A percentile compares a stretch with the other conserved stretches of the same genome.
Conservation (phyloP, 2,329 filamentous ascomycete species). For the Fusarium hainanense region DNA sequence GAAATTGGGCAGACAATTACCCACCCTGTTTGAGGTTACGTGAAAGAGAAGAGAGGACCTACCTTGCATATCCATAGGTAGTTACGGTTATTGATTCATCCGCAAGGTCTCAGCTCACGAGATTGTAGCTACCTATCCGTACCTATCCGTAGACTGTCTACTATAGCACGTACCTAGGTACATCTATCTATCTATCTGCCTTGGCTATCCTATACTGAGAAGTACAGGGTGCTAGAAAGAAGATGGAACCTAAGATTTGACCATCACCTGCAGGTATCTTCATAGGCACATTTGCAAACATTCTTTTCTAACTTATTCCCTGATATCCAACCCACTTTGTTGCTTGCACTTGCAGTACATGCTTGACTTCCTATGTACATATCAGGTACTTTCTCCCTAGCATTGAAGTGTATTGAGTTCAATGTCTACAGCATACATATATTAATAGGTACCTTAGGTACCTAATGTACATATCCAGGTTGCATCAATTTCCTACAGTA, state of each 20-base stretch:
- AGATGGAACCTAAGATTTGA: not conserved
- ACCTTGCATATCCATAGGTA: not conserved
- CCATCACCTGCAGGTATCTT: constrained; percentile 9
- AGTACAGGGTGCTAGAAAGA: not conserved
- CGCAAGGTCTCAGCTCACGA: constrained; percentile 9
- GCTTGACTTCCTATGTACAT: not conserved
- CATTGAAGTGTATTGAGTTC: not conserved
- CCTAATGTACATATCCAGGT: not conserved
- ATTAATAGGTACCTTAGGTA: not conserved
- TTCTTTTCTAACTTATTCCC: constrained; percentile 16
- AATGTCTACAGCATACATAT: constrained; percentile 1
- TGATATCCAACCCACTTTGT: constrained; percentile 9
- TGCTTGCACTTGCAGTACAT: not conserved
- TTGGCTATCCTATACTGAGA: not conserved
- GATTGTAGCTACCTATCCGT: constrained; percentile 1
- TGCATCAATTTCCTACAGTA: not conserved
- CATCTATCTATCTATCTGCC: not conserved
- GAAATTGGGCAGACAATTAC: constrained; percentile 9
- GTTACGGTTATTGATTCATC: constrained; percentile 20
- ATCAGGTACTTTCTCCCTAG: constrained; percentile 16
- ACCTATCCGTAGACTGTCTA: constrained; percentile 6
- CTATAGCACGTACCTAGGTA: not conserved
- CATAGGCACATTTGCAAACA: not conserved
- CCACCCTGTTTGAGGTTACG: constrained; percentile 24
- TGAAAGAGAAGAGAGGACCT: not conserved